Evolutionary conservation across 2,329 filamentous ascomycete genomes (phyloP), one percentile per base, ranked within the genome.

Genomic region (Colletotrichum sp.): DNA sequence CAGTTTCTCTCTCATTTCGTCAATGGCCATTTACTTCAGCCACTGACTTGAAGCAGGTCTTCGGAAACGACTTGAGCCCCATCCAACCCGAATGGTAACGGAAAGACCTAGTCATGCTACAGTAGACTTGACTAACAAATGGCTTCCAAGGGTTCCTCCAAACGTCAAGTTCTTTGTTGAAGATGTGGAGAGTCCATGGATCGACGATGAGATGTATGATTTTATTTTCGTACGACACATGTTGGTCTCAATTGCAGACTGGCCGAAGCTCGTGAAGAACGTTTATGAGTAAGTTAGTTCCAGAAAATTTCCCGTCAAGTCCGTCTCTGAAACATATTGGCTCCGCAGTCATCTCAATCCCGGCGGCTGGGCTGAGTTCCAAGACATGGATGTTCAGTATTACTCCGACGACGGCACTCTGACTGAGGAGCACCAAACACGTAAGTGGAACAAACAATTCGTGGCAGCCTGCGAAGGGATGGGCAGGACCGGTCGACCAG

Each of bases 101-200:
- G 0, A 24, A 51, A 27, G 0, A 3, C 24, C 2, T 8, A 18
- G 21, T 16, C 31, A 11, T 2, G 0, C 8, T 9, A 33, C 18
- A 15, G 2, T 11, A 31, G 15, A 33, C 8, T 1, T 5, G 47
- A 2, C 24, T 38, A 34, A 61, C n/a, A 33, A 36, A 5, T 74
- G 11, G n/a, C 11, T n/a, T 47, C 6, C 9, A 7, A 79, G 76
- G 72, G 77, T 81, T 0, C 81, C 82, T 0, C 78, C 80, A 15
- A 84, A 84, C 38, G 77, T 83, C 69, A 81, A 79, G 65, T 84
- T 84, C 64, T 78, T 82, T 57, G 77, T 85, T 8, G 83, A 84
- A 58, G 83, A 85, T 38, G 69, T 81, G 2, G 82, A 84, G 66
- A 76, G 71, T 15, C 43, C 69, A 2, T 82, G 81, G 81, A 67